Conservation (phyloP, 2,329 filamentous ascomycete genomes). For the Penicillium palitans region DNA sequence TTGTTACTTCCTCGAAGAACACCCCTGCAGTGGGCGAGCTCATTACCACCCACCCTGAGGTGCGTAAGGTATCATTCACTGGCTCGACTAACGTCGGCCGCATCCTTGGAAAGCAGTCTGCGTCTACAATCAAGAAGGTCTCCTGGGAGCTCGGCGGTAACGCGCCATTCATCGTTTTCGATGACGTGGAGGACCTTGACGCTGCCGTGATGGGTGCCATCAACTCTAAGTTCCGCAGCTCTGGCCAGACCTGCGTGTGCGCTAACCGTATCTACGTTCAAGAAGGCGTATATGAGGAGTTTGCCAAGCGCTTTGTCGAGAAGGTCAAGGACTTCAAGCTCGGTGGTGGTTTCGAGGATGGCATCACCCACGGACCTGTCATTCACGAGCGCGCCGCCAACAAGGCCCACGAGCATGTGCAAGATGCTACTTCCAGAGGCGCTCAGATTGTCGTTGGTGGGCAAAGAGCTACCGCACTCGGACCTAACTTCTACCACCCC, state of each 20-base stretch:
- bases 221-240: constrained; percentile 86
- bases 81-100: constrained; percentile 67
- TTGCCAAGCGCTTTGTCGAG: constrained; percentile 57
- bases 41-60: constrained; percentile 71
- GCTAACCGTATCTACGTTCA: constrained; percentile 61
- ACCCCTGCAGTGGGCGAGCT: constrained; percentile 75
- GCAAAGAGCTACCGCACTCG: constrained; percentile 69
- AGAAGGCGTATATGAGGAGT: constrained; percentile 53
- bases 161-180: constrained; percentile 94
- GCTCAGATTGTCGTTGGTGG: constrained; percentile 75
- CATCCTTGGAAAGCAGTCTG: constrained; percentile 87
- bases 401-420: constrained; percentile 78
- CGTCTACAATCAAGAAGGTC: constrained; percentile 78
- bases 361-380: constrained; percentile 51
- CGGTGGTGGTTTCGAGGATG: constrained; percentile 48
- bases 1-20: constrained; percentile 77
- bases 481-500: constrained; percentile 83
- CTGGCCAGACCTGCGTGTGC: constrained; percentile 93
- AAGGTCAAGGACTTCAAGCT: constrained; percentile 53
- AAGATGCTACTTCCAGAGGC: constrained; percentile 75
- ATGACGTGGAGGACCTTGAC: constrained; percentile 82
- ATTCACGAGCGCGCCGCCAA: constrained; percentile 77
- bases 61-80: constrained; percentile 93
- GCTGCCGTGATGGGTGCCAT: constrained; percentile 79
- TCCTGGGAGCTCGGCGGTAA: constrained; percentile 94